phyloP scores from a whole-genome alignment of 2,329 filamentous ascomycete species.

The Alternaria tenuissima region DNA sequence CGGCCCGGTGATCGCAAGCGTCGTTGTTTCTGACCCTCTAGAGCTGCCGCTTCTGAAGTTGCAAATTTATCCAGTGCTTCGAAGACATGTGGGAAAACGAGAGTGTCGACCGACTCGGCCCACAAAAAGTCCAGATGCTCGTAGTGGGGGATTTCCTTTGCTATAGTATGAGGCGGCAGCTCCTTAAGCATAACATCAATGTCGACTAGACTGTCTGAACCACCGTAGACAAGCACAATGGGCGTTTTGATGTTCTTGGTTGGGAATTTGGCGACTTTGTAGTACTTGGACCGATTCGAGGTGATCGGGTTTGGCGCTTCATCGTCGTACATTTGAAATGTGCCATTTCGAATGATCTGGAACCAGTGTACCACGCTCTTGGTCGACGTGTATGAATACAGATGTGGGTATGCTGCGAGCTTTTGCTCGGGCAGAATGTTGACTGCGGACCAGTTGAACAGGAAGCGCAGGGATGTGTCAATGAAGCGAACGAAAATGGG shows the following conservation, averaged over 20 bases:
- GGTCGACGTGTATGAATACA: conserved; percentile 96
- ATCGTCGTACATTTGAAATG: conserved; percentile 98
- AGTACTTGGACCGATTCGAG: conserved; percentile 79
- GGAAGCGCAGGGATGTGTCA: conserved; percentile 78
- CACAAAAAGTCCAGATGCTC: conserved; percentile 98
- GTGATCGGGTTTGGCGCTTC: conserved; percentile 82
- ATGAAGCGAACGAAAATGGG: conserved; percentile 91
- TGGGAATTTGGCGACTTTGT: conserved; percentile 95
- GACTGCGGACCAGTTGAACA: conserved; percentile 87
- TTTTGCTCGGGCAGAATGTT: conserved; percentile 92
- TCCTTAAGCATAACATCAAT: conserved; percentile 92
- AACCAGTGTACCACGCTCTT: conserved; percentile 99
- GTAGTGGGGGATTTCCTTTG: conserved; percentile 88
- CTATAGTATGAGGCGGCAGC: conserved; percentile 82
- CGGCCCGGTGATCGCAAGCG: conserved; percentile 40
- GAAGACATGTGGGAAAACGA: conserved; percentile 92
- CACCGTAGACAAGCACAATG: conserved; percentile 91
- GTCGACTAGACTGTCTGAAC: conserved; percentile 91
- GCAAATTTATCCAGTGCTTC: conserved; percentile 79
- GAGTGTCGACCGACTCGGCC: conserved; percentile 82
- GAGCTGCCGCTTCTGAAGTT: conserved; percentile 5
- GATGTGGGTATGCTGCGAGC: conserved; percentile 90
- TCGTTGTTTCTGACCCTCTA: conserved; percentile 29
- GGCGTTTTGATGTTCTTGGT: conserved; percentile 97
- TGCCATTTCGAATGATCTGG: conserved; percentile 95